Evolutionary conservation across 306 rosid species (phyloP).

Genomic region (Elaeagnus macrophylla): DNA sequence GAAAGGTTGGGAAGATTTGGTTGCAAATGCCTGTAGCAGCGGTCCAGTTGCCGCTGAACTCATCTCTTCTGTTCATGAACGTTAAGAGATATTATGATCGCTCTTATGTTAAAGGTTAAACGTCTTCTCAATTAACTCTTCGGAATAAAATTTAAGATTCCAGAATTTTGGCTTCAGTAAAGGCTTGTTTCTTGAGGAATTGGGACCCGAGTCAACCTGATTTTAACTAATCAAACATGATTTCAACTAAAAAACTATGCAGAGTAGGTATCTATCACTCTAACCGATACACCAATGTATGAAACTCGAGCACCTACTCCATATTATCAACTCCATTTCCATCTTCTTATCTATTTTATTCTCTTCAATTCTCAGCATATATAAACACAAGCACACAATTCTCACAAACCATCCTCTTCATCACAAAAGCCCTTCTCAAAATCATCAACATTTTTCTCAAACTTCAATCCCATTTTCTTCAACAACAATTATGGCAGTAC

Average conservation of each 20-base stretch:
- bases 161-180: too few relatives aligned
- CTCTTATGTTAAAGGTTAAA: too few relatives aligned
- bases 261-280: conserved; percentile 4
- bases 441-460: background rate
- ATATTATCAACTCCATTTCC: conserved; percentile 36
- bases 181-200: too few relatives aligned
- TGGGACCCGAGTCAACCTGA: too few relatives aligned
- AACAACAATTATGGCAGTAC: conserved; percentile 22
- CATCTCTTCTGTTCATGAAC: conserved; percentile 8
- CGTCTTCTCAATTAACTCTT: too few relatives aligned
- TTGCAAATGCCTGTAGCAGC: conserved; percentile 37
- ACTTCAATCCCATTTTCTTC: background rate
- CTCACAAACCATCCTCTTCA: background rate
- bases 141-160: too few relatives aligned
- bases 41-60: conserved; percentile 33
- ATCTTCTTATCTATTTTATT: background rate
- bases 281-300: conserved; percentile 26
- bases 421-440: background rate
- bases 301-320: conserved; percentile 36
- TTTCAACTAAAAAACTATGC: background rate
- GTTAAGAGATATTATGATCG: background rate
- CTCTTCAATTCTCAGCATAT: conserved; percentile 1
- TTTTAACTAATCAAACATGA: background rate
- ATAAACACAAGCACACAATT: conserved; percentile 1
- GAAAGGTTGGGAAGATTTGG: conserved; percentile 51